Base-by-base conservation (phyloP, 805 yeast species). In the Teunomyces tritomae region DNA sequence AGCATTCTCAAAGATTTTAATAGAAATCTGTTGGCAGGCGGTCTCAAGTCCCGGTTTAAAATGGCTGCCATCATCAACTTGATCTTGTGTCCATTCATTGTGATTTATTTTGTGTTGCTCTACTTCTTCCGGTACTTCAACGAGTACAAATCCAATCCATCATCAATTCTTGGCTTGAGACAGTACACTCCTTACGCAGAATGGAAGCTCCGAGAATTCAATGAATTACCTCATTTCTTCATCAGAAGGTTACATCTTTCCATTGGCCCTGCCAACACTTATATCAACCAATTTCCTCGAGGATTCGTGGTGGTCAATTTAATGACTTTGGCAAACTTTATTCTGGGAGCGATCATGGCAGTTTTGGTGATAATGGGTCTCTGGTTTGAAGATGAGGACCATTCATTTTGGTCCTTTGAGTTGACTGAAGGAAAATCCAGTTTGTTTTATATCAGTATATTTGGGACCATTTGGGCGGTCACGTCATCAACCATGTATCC, bases 171-270 rank as follows among this genome's bases (percentile, higher is more conserved):
- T 2, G 74, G 73, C 3, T 61, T 71, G 45, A 73, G 99, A 41
- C 96, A 90, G 57, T 94, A 89, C 61, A 89, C 98, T 0, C 97
- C 97, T 0, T 81, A 80, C 66, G 97, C 98, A 0, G 91, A 87
- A 58, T 94, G 98, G 98, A 89, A 85, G 62, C 78, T 94, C 58
- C 74, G 99, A 48, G 99, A 94, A 59, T 89, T 87, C 62, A 94
- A 94, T 65, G 99, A 94, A 62, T 74, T 94, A 7, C 89, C 89
- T 39, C 99, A 94, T 65, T 76, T 92, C 26, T 94, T 94, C 67
- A 82, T 83, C 48, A 83, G 84, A 56, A 74, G 99, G 43, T 67
- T 94, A 35, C 87, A 83, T 41, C 67, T 88, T 50, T 88, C 97
- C 44, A 78, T 82, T 28, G 87, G 81, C 11, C 83, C 90, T 5